A percentile compares a stretch with the other conserved stretches of the same genome.
These are phyloP conservation scores for Aspergillus steynii DNA, from an alignment of 495 filamentous ascomycete species.

Conservation along the genomic window DNA sequence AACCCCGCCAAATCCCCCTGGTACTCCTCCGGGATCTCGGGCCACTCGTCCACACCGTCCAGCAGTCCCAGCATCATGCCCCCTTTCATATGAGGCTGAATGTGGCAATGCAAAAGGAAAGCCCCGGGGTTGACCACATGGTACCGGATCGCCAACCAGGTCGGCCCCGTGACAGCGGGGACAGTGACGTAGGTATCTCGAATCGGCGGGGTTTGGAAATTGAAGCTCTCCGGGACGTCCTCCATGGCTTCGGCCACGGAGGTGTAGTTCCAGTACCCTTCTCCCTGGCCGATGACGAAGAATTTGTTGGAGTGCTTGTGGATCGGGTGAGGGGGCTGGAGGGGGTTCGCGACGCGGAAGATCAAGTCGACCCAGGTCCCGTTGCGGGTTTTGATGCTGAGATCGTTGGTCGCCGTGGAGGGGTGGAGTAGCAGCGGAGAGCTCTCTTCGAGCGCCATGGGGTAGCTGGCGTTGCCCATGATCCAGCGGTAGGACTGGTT, in stretches of 20 bases:
- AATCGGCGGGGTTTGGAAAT: constrained; percentile 53
- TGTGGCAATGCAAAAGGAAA: constrained; percentile 63
- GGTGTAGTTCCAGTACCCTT: constrained; percentile 49
- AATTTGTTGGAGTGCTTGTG: constrained; percentile 66
- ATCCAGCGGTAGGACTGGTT: constrained; percentile 49
- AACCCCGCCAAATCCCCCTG: constrained; percentile 1
- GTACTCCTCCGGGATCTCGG: constrained; percentile 35
- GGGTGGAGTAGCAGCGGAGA: constrained; percentile 52
- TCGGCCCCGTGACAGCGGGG: constrained; percentile 27
- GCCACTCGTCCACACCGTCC: constrained; percentile 61
- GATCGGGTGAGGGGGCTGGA: constrained; percentile 53
- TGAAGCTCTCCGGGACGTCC: constrained; percentile 49
- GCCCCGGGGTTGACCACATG: constrained; percentile 59
- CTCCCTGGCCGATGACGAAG: constrained; percentile 54
- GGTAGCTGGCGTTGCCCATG: constrained; percentile 40
- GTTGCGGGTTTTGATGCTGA: constrained; percentile 53
- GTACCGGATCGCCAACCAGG: constrained; percentile 58
- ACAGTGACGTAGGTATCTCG: constrained; percentile 52
- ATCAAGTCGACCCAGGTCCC: constrained; percentile 61
- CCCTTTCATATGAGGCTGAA: constrained; percentile 55
- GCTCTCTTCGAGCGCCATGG: constrained; percentile 33
- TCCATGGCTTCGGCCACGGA: constrained; percentile 53
- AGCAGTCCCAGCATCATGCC: constrained; percentile 58
- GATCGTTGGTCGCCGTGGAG: constrained; percentile 30
- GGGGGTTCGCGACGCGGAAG: constrained; percentile 33